phyloP scores from a whole-genome alignment of 148 eudicot genomes.

The Heliamphora exappendiculata region DNA sequence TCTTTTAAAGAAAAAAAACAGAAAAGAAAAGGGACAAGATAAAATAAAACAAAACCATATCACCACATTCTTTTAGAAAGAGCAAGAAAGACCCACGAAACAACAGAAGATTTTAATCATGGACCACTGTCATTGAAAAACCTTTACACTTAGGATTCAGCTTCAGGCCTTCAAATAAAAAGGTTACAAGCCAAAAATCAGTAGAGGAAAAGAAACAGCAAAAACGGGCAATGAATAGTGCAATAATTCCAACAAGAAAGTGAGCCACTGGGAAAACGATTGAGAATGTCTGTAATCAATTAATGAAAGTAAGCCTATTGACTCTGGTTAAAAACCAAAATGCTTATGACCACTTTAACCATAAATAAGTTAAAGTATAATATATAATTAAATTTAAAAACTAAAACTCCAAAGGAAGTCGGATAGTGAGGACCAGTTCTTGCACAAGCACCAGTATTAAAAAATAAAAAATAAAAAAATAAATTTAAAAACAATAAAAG shows the following conservation, averaged over 20 bases:
- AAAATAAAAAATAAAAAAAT: background rate
- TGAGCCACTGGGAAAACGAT: background rate
- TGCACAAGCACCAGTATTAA: background rate
- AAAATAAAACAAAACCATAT: too few species aligned
- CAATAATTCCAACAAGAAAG: background rate
- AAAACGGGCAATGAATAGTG: background rate
- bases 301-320: background rate
- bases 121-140: background rate
- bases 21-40: background rate
- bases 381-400: background rate
- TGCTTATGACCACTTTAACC: background rate
- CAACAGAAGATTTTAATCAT: background rate
- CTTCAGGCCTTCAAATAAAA: background rate
- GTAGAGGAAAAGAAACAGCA: background rate
- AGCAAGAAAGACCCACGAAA: background rate
- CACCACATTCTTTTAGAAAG: background rate
- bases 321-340: background rate
- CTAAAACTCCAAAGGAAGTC: background rate
- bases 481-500: background rate
- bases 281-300: background rate
- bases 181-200: background rate
- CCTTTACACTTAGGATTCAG: background rate
- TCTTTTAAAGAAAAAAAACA: background rate
- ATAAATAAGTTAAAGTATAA: background rate
- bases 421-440: conserved; percentile 5